Evolutionary conservation across 805 yeast species (phyloP).

Genomic region (Saccharomycopsis sp.): DNA sequence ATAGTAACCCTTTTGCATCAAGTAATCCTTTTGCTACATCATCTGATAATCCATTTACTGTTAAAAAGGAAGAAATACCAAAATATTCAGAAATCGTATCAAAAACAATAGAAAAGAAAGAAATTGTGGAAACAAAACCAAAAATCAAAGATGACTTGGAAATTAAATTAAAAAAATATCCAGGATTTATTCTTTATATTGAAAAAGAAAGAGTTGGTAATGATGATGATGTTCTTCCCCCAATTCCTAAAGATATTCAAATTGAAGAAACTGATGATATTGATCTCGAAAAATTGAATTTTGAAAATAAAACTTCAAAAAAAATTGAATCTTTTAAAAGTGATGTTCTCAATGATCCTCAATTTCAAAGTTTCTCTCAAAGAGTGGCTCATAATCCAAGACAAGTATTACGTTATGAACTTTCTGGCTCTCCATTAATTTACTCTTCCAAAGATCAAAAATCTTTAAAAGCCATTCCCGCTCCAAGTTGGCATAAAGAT

Average conservation of each 20-base stretch:
- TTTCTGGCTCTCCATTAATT: conserved; percentile 68
- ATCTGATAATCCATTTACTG: not conserved
- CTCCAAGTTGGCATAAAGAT: conserved; percentile 46
- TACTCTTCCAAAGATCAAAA: conserved; percentile 49
- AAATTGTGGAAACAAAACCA: conserved; percentile 17
- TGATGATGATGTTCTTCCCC: conserved; percentile 36
- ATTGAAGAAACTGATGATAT: conserved; percentile 40
- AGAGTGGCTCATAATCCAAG: conserved; percentile 71
- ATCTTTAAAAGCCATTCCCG: conserved; percentile 40
- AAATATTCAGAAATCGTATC: no score
- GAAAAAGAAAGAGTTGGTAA: conserved; percentile 55
- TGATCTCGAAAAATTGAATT: no score
- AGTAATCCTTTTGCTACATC: conserved; percentile 23
- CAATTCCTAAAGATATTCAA: conserved; percentile 40
- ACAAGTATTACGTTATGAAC: conserved; percentile 79
- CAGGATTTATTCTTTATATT: conserved; percentile 60
- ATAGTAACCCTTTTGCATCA: conserved; percentile 23
- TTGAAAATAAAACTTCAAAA: conserved; percentile 11
- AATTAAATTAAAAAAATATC: conserved; percentile 31
- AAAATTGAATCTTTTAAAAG: conserved; percentile 34
- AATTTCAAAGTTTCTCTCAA: conserved; percentile 70
- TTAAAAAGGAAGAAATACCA: no score
- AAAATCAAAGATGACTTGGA: conserved; percentile 20
- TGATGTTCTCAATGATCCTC: conserved; percentile 57
- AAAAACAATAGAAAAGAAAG: conserved; percentile 8